Evolutionary conservation across 805 yeast genomes (phyloP), one percentile per base, ranked within the genome.

Genomic region (Cyberlindnera galapagoensis): DNA sequence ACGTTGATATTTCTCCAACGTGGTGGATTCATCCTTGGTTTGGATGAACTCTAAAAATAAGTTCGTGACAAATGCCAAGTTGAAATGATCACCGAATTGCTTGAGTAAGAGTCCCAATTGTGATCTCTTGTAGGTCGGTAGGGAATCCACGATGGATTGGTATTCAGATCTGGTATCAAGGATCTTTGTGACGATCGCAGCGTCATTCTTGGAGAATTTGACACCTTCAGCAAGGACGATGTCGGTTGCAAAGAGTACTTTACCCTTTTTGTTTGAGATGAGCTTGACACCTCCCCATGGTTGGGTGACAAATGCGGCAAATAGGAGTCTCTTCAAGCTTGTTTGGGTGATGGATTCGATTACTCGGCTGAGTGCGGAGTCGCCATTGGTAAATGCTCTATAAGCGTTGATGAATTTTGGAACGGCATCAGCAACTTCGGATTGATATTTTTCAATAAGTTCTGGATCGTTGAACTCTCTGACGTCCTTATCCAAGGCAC

Each of bases 181-280:
- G 18, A 78, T 56, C 23, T 58, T 56, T 1, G 75, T 51, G 1
- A 76, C 70, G 12, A 62, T 56, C 3, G 69, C 77, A 12, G 74
- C 72, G 27, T 74, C 79, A 29, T 57, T 59, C 33, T 69, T 67
- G 7, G 86, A 75, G 35, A 74, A 65, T 49, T 81, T 79, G 21
- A 88, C 53, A 0, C 94, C 90, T 37, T 82, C 86, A 43, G 73
- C 69, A 20, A 83, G 54, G 7, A 82, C 66, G 22, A 69, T 46
- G 27, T 67, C 72, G 2, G 69, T 59, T 1, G 75, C 77, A 6
- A 40, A 44, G 8, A 40, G 44, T 24, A 53, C 49, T 28, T 56
- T 55, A 21, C 47, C 18, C 26, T 65, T 69, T 36, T 58, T 63
- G n/a, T 58, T 63, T n/a, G 58, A 49, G n/a, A 49, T 44, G 3